These are phyloP conservation scores for Alternaria atra DNA, from an alignment of 2,329 filamentous ascomycete species.

Conservation along the genomic window DNA sequence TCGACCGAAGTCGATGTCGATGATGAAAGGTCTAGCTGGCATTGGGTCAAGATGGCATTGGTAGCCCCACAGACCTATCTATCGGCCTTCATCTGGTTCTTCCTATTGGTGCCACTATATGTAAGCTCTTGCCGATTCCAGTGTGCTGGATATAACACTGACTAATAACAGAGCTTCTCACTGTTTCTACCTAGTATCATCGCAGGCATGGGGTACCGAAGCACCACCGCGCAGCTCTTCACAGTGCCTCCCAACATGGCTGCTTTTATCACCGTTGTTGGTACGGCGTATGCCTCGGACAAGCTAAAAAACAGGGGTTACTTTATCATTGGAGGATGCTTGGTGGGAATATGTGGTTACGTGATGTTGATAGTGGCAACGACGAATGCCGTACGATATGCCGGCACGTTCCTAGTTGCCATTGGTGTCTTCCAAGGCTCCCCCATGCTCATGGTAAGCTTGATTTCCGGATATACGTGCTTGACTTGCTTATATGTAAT, in stretches of 20 bases:
- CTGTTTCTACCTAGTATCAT: constrained; percentile 54
- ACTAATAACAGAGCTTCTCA: constrained; percentile 39
- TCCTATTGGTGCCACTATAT: constrained; percentile 58
- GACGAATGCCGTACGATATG: constrained; percentile 50
- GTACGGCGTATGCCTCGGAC: constrained; percentile 59
- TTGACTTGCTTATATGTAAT: constrained; percentile 1
- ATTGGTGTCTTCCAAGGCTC: constrained; percentile 54
- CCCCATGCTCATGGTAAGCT: constrained; percentile 46
- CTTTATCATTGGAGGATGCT: constrained; percentile 62
- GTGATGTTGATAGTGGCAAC: constrained; percentile 60
- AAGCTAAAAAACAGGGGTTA: constrained; percentile 50
- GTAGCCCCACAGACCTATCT: constrained; percentile 51
- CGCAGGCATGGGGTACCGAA: constrained; percentile 50
- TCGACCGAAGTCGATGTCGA: constrained; percentile 42
- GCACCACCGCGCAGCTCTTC: constrained; percentile 51
- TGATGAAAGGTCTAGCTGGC: constrained; percentile 53
- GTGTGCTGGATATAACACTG: constrained; percentile 3
- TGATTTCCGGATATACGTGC: too few species aligned
- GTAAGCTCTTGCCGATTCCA: background rate
- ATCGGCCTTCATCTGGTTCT: constrained; percentile 48
- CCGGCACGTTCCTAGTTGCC: constrained; percentile 52
- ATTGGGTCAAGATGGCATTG: constrained; percentile 50
- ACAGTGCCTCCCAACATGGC: constrained; percentile 56
- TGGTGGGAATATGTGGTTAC: constrained; percentile 59
- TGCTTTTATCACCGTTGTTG: constrained; percentile 48